These are phyloP conservation scores for Domatiomyces catenatus DNA, from an alignment of 2,329 filamentous ascomycete species.

Conservation along the genomic window DNA sequence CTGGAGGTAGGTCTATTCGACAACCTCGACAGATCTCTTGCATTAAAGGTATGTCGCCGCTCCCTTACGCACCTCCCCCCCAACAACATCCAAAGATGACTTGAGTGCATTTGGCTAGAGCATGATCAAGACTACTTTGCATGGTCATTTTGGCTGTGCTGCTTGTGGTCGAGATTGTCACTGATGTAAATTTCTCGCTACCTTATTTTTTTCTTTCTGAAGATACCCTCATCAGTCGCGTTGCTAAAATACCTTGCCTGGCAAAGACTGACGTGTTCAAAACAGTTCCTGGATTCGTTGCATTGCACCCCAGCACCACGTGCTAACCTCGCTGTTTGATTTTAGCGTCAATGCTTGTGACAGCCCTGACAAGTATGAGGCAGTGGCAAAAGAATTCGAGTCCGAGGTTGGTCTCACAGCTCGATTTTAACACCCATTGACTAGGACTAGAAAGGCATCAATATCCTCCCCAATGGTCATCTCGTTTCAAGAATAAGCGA, in stretches of 20 bases:
- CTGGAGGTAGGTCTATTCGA: slow-evolving; percentile 60
- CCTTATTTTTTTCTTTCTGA: slow-evolving; percentile 88
- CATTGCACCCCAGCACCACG: not conserved
- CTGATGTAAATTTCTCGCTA: slow-evolving; percentile 99
- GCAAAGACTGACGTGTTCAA: not conserved
- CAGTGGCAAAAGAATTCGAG: slow-evolving; percentile 64
- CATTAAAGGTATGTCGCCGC: slow-evolving; percentile 5
- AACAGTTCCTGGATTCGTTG: not conserved
- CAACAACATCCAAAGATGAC: not conserved
- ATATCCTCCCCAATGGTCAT: slow-evolving; percentile 87
- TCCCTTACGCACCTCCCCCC: slow-evolving; percentile 3
- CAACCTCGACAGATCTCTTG: slow-evolving; percentile 21
- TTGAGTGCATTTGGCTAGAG: slow-evolving; percentile 63
- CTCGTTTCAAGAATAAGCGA: slow-evolving; percentile 91
- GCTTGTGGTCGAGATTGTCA: slow-evolving; percentile 50
- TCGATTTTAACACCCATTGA: slow-evolving; percentile 25
- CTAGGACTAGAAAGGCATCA: slow-evolving; percentile 55
- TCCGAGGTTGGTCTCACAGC: slow-evolving; percentile 57
- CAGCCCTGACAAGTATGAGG: slow-evolving; percentile 72
- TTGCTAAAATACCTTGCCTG: not conserved
- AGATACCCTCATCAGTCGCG: slow-evolving; percentile 13
- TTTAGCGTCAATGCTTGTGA: slow-evolving; percentile 88
- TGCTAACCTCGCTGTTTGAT: not conserved
- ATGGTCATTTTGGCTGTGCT: slow-evolving; percentile 61
- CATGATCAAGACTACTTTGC: slow-evolving; percentile 52